These are phyloP conservation scores for Chlamydomonas urium DNA, from an alignment of 139 green algal genomes.

Conservation along the genomic window DNA sequence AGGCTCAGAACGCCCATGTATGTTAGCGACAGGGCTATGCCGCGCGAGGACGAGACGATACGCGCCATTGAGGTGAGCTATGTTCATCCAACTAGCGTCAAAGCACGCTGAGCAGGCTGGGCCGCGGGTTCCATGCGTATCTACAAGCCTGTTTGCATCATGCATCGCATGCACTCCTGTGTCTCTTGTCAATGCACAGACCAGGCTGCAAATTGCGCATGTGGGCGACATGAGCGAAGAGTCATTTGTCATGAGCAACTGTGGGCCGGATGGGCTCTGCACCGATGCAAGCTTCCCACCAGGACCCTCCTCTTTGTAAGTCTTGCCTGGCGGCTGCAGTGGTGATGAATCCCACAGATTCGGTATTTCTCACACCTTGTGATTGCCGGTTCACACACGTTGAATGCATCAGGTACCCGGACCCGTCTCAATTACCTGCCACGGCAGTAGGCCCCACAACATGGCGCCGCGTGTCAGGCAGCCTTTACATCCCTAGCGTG, in stretches of 20 bases:
- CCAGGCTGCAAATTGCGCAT: conserved; percentile 22
- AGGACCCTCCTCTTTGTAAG: conserved; percentile 27
- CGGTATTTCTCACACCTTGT: conserved; percentile 4
- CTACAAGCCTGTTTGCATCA: too few species aligned
- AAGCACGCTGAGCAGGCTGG: too few species aligned
- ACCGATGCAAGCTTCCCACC: conserved; percentile 39
- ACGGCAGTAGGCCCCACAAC: conserved; percentile 14
- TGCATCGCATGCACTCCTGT: too few species aligned
- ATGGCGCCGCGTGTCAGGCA: conserved; percentile 33
- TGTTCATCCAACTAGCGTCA: neutral
- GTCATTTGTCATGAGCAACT: conserved; percentile 14
- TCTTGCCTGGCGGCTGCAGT: neutral
- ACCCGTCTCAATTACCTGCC: conserved; percentile 25
- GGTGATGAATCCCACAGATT: too few species aligned
- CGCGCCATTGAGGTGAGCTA: conserved; percentile 29
- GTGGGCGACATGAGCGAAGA: conserved; percentile 22
- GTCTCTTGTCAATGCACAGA: conserved; percentile 11
- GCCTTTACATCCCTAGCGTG: conserved; percentile 37
- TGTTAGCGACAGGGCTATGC: conserved; percentile 26
- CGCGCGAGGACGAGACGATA: conserved; percentile 29
- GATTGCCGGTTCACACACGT: neutral
- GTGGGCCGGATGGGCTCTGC: conserved; percentile 19
- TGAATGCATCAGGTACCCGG: conserved; percentile 19
- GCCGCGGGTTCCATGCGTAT: too few species aligned
- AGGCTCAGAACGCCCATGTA: conserved; percentile 26